Evolutionary conservation across 2,329 filamentous ascomycete species (phyloP).

Genomic region (Talaromyces sp.): DNA sequence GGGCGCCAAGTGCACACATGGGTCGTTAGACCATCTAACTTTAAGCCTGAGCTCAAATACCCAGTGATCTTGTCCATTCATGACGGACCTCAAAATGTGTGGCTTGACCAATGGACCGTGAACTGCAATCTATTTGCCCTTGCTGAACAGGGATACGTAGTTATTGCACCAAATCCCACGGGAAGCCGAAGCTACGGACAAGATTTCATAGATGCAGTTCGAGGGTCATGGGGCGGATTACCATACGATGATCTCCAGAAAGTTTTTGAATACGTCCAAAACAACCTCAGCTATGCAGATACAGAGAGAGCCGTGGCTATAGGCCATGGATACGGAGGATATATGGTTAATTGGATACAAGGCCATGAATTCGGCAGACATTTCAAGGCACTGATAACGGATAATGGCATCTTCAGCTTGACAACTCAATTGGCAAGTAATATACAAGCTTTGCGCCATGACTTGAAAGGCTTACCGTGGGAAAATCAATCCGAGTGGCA

Average conservation of each 20-base stretch:
- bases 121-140: not conserved
- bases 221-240: not conserved
- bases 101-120: not conserved
- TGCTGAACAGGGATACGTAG: not conserved
- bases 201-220: not conserved
- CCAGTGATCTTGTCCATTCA: not conserved
- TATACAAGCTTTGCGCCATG: not conserved
- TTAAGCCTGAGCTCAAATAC: not conserved
- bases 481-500: not conserved
- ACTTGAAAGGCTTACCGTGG: not conserved
- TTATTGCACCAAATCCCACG: not conserved
- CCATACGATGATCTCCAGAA: not conserved
- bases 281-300: not conserved
- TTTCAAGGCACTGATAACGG: not conserved
- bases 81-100: not conserved
- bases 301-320: not conserved
- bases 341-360: not conserved
- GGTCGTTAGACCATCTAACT: not conserved
- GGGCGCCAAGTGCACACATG: not conserved
- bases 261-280: not conserved
- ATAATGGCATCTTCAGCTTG: constrained; percentile 2
- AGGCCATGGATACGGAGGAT: not conserved
- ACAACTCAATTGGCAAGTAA: not conserved
- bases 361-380: not conserved
- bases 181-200: not conserved